Conservation (phyloP, 441 rosid species). For the Populus trichocarpa region DNA sequence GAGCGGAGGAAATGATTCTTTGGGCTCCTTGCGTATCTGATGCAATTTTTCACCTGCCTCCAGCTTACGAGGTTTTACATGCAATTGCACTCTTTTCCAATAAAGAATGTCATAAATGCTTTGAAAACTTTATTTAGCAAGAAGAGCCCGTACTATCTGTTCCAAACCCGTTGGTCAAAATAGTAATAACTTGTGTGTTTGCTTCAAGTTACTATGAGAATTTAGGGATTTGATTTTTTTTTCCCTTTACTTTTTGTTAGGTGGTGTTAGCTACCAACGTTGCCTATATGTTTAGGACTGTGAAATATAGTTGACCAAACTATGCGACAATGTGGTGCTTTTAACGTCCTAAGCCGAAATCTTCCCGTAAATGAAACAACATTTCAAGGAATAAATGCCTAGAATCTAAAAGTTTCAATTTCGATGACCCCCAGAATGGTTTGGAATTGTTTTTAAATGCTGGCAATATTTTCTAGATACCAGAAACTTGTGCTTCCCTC, state of each 20-base stretch:
- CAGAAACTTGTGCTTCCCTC: background rate
- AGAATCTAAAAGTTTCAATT: background rate
- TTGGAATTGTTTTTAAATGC: background rate
- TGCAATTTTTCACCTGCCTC: background rate
- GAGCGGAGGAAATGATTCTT: background rate
- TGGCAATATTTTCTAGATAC: background rate
- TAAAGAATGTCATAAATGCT: background rate
- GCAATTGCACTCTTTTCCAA: constrained; percentile 2
- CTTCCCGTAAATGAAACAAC: background rate
- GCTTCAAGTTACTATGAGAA: background rate
- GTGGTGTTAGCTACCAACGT: background rate
- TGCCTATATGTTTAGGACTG: background rate
- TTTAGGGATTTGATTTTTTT: background rate
- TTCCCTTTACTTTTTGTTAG: background rate
- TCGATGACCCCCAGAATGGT: background rate
- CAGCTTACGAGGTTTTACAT: background rate
- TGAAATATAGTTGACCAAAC: background rate
- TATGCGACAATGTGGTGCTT: background rate
- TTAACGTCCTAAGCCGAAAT: background rate
- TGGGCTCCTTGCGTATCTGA: background rate
- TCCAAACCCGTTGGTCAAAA: background rate
- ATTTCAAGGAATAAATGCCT: background rate
- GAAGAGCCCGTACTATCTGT: background rate
- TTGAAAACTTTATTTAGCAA: background rate
- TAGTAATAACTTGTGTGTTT: constrained; percentile 1